Evolutionary conservation across 257 asterid species (phyloP).

Genomic region (Coffea eugenioides): DNA sequence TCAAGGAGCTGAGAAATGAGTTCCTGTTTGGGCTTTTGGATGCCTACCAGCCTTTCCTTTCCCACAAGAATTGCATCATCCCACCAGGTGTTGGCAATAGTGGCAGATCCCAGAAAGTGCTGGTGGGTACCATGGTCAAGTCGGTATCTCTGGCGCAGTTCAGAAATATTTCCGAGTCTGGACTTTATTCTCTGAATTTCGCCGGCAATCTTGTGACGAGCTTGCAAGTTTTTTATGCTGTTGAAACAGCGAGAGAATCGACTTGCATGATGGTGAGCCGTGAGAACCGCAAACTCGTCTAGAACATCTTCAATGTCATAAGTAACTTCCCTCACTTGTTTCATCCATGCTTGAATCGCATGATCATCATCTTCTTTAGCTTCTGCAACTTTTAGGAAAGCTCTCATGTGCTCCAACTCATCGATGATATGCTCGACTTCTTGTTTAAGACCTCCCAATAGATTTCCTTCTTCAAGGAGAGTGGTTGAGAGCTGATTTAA

Average conservation of each 20-base stretch:
- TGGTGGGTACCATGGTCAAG: slow-evolving; percentile 8
- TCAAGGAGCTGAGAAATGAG: slow-evolving; percentile 18
- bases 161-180: slow-evolving; percentile 12
- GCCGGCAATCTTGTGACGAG: slow-evolving; percentile 21
- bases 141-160: slow-evolving; percentile 14
- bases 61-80: slow-evolving; percentile 15
- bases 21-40: slow-evolving; percentile 15
- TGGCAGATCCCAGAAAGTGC: not conserved
- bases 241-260: not conserved
- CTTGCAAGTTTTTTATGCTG: slow-evolving; percentile 8
- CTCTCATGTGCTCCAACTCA: slow-evolving; percentile 31
- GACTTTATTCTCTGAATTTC: slow-evolving; percentile 9
- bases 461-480: slow-evolving; percentile 15
- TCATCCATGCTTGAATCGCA: slow-evolving; percentile 32
- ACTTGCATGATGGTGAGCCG: not conserved
- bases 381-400: slow-evolving; percentile 38
- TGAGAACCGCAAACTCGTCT: slow-evolving; percentile 22
- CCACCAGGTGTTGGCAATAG: not conserved
- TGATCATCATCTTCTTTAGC: slow-evolving; percentile 26
- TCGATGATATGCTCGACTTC: slow-evolving; percentile 24
- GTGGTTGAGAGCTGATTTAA: slow-evolving; percentile 19
- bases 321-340: slow-evolving; percentile 36
- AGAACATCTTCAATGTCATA: slow-evolving; percentile 39
- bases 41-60: slow-evolving; percentile 28
- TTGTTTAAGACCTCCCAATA: slow-evolving; percentile 12